Conservation (phyloP, 306 rosid species). For the Gillenia trifoliata region DNA sequence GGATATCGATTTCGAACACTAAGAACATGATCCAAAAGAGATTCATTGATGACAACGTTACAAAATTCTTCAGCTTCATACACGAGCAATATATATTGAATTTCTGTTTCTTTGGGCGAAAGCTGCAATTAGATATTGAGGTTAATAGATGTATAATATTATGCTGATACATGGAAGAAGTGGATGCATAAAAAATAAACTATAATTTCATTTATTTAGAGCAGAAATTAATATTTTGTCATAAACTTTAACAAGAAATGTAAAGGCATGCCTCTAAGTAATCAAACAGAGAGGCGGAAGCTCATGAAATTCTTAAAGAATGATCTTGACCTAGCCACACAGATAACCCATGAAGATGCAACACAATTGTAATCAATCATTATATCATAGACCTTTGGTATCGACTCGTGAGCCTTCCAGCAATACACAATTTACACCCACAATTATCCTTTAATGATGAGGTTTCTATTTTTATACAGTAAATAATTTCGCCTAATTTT, state of each 20-base stretch:
- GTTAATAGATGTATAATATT: not conserved
- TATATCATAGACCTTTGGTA: not conserved
- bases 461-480: not conserved
- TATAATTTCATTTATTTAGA: not conserved
- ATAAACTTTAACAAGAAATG: not conserved
- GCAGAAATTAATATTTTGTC: not conserved
- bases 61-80: slow-evolving; percentile 78
- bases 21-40: slow-evolving; percentile 51
- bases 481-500: not conserved
- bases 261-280: not conserved
- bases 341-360: slow-evolving; percentile 3
- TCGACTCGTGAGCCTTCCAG: not conserved
- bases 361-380: not conserved
- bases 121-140: slow-evolving; percentile 46
- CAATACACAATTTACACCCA: not conserved
- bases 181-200: not conserved
- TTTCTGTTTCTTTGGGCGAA: slow-evolving; percentile 49
- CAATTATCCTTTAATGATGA: not conserved
- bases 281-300: not conserved
- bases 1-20: slow-evolving; percentile 68
- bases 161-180: not conserved
- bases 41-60: slow-evolving; percentile 51
- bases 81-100: slow-evolving; percentile 65
- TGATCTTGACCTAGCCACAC: not conserved
- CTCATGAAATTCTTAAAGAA: not conserved